A percentile compares a stretch with the other conserved stretches of the same genome.
Evolutionary conservation across 2,329 filamentous ascomycete species (phyloP).

Genomic region (Fusarium sp.): DNA sequence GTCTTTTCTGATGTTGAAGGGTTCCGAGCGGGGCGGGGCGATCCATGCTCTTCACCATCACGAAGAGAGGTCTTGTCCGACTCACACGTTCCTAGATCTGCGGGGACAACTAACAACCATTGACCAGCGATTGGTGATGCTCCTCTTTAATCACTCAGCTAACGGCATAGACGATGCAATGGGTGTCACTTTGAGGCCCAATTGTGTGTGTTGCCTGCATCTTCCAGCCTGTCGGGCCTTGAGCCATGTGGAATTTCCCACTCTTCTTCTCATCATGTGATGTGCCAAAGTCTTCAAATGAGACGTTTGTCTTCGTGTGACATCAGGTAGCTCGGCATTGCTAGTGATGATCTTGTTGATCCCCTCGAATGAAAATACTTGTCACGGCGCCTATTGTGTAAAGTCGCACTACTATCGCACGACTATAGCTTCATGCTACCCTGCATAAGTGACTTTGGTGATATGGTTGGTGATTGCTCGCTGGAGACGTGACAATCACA

Average conservation of each 20-base stretch:
- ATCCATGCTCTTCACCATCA: conserved; percentile 21
- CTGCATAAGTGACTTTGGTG: conserved; percentile 9
- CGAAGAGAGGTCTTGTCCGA: conserved; percentile 18
- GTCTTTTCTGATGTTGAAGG: not conserved
- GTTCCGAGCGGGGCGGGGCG: conserved; percentile 30
- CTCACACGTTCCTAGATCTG: conserved; percentile 32
- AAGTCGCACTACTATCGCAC: conserved; percentile 36
- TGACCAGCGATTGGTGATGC: conserved; percentile 14
- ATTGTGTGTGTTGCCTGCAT: conserved; percentile 32
- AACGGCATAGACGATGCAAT: conserved; percentile 4
- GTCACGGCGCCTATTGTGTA: conserved; percentile 30
- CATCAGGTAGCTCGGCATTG: conserved; percentile 16
- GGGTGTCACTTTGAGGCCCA: conserved; percentile 35
- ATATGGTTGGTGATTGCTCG: conserved; percentile 31
- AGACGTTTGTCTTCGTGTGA: conserved; percentile 26
- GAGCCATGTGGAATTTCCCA: conserved; percentile 17
- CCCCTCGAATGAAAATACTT: conserved; percentile 21
- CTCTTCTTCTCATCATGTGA: conserved; percentile 32
- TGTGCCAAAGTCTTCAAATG: conserved; percentile 31
- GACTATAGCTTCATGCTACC: conserved; percentile 32
- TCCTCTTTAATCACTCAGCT: conserved; percentile 8
- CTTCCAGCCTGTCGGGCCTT: conserved; percentile 31
- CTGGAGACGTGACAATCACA: conserved; percentile 26
- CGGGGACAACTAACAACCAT: not conserved
- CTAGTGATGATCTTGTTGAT: conserved; percentile 7